Evolutionary conservation across 169 alveolate species (phyloP).

Genomic region (Plasmodium chabaudi): DNA sequence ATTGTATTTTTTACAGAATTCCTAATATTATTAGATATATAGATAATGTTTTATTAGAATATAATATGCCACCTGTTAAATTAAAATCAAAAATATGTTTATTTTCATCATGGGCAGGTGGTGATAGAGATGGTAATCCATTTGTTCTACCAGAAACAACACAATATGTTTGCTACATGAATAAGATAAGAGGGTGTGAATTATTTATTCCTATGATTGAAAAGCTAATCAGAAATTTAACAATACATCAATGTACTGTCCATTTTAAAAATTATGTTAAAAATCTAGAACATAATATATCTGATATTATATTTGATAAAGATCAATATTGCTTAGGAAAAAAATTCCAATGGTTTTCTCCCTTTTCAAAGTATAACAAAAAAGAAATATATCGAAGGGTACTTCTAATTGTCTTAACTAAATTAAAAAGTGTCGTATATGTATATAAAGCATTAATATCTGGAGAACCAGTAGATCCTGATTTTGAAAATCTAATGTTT

Average conservation of each 20-base stretch:
- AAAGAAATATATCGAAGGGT: constrained; percentile 72
- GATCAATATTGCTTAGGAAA: constrained; percentile 16
- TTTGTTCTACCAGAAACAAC: constrained; percentile 88
- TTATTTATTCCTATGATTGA: constrained; percentile 78
- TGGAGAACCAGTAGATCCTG: constrained; percentile 20
- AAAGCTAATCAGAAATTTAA: constrained; percentile 28
- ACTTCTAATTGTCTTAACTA: constrained; percentile 41
- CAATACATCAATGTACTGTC: constrained; percentile 61
- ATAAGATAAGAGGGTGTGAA: constrained; percentile 81
- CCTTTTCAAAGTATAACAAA: constrained; percentile 57
- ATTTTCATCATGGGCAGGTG: constrained; percentile 91
- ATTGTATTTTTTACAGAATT: constrained; percentile 80
- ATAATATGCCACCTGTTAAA: constrained; percentile 84
- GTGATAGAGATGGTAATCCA: constrained; percentile 92
- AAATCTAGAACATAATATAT: constrained; percentile 48
- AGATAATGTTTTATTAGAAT: constrained; percentile 80
- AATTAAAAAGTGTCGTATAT: constrained; percentile 41
- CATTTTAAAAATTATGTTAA: constrained; percentile 52
- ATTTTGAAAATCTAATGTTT: constrained; percentile 65
- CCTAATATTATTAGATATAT: constrained; percentile 82
- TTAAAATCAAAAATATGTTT: constrained; percentile 79
- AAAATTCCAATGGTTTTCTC: constrained; percentile 74
- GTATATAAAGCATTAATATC: constrained; percentile 53
- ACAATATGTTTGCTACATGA: constrained; percentile 80
- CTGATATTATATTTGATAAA: constrained; percentile 52